Evolutionary conservation across 208 protist genomes (phyloP).

Genomic region (Trichomonas vaginalis): DNA sequence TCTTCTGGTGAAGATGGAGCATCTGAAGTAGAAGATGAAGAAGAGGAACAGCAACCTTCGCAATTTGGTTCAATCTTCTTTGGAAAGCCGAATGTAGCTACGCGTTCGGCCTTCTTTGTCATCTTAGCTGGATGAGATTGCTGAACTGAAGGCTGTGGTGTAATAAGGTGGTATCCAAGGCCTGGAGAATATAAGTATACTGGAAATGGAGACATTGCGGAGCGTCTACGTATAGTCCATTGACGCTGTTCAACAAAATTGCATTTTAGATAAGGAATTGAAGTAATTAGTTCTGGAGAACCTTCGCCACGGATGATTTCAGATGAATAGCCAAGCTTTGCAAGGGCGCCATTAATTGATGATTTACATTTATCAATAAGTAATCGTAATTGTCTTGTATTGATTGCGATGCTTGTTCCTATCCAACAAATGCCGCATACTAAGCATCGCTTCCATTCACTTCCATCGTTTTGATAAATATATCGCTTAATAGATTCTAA

Average conservation of each 20-base stretch:
- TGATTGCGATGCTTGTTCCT: not conserved
- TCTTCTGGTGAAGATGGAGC: not conserved
- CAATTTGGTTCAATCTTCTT: not conserved
- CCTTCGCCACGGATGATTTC: not conserved
- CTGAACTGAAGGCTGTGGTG: not conserved
- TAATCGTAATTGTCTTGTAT: not conserved
- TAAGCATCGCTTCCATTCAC: not conserved
- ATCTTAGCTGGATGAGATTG: not conserved
- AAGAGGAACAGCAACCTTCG: not conserved
- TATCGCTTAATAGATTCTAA: not conserved
- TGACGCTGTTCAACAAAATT: constrained; percentile 17
- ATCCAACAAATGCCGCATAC: constrained; percentile 4
- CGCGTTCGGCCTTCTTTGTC: not conserved
- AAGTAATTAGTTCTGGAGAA: not conserved
- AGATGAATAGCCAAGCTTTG: not conserved
- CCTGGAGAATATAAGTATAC: not conserved
- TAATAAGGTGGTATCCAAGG: not conserved
- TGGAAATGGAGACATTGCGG: not conserved
- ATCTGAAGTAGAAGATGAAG: not conserved
- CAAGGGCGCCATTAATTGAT: not conserved
- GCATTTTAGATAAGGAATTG: not conserved
- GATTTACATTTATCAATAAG: not conserved
- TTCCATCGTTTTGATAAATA: not conserved
- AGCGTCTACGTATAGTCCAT: not conserved
- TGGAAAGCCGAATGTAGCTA: not conserved